Evolutionary conservation across 164 flowering plant species (phyloP).

Genomic region (Magnolia changhungtana): DNA sequence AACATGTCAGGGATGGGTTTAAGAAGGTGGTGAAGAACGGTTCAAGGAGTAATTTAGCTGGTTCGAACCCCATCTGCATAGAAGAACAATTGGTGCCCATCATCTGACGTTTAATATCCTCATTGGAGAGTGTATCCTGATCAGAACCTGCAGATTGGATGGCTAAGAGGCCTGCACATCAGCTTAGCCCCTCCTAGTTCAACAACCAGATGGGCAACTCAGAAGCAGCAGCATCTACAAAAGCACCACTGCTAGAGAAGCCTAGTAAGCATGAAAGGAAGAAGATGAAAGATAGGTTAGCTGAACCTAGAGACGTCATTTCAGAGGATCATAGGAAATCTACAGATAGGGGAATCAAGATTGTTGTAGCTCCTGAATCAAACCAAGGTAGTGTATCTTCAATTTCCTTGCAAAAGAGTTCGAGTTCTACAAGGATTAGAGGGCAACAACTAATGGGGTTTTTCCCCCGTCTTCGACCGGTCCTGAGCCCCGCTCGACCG

Average conservation of each 20-base stretch:
- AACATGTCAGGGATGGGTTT: constrained; percentile 62
- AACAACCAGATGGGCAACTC: constrained; percentile 24
- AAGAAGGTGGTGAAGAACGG: constrained; percentile 49
- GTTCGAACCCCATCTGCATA: constrained; percentile 23
- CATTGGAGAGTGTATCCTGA: too few relatives aligned
- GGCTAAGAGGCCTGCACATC: too few relatives aligned
- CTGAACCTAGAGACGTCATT: constrained; percentile 40
- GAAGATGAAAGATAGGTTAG: constrained; percentile 51
- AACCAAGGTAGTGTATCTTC: constrained; percentile 35
- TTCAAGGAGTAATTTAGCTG: constrained; percentile 36
- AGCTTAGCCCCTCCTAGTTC: not conserved
- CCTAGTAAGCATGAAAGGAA: constrained; percentile 48
- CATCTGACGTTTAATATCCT: too few relatives aligned
- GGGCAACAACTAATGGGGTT: too few relatives aligned
- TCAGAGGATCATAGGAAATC: constrained; percentile 19
- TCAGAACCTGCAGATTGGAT: too few relatives aligned
- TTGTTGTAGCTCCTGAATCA: constrained; percentile 34
- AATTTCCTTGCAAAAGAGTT: constrained; percentile 47
- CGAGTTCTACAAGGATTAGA: constrained; percentile 40
- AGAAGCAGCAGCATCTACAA: constrained; percentile 32
- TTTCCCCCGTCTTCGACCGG: too few relatives aligned
- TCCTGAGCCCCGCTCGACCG: too few relatives aligned
- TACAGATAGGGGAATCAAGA: too few relatives aligned
- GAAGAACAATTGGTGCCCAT: too few relatives aligned
- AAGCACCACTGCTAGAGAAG: constrained; percentile 65